Evolutionary conservation across 768 basidiomycete genomes (phyloP), one percentile per base, ranked within the genome.

Genomic region (Boletus rex-veris): DNA sequence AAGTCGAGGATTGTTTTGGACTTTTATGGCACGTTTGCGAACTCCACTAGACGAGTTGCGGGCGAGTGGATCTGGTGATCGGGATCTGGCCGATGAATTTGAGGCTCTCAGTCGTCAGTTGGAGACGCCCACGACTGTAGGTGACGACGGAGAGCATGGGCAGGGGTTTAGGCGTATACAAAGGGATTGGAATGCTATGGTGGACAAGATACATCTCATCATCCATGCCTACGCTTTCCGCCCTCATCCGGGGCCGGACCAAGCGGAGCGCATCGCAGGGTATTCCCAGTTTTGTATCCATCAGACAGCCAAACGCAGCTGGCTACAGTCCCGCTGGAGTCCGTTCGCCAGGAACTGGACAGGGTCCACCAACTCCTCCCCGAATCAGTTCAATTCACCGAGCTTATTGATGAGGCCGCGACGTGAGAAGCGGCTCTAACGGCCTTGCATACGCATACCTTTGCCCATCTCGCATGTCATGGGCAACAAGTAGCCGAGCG

Each of bases 181-280:
- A 26, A 58, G 58, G 46, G 59, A 67, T 18, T 71, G 70, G 62
- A 55, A 68, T 19, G 52, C 40, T 11, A 53, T 56, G 3, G 55
- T 71, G 3, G 60, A 66, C 47, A 56, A 61, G 42, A 66, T 73
- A 40, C 62, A 67, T 72, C 33, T 71, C 67, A 4, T 72, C 70
- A 0, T 71, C 71, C 39, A 68, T 67, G 0, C 65, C 71, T 4
- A 66, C 66, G 1, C 57, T 71, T 14, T 60, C 60, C 0, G 61
- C 68, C 19, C 63, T 71, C 37, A 61, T 69, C 44, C 58, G 58
- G 15, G 50, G 59, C 26, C 54, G 58, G 41, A 52, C 46, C 16
- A 52, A 36, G 37, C 40, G 30, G 11, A 16, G 42, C 16, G 18
- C 38, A 14, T 30, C 51, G n/a, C 42, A 45, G 7, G 18, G 26